Percentiles rank a stretch among this genome's conserved stretches.
These are phyloP conservation scores for Astrothelium macrocarpum DNA, from an alignment of 495 filamentous ascomycete genomes.

Conservation along the genomic window DNA sequence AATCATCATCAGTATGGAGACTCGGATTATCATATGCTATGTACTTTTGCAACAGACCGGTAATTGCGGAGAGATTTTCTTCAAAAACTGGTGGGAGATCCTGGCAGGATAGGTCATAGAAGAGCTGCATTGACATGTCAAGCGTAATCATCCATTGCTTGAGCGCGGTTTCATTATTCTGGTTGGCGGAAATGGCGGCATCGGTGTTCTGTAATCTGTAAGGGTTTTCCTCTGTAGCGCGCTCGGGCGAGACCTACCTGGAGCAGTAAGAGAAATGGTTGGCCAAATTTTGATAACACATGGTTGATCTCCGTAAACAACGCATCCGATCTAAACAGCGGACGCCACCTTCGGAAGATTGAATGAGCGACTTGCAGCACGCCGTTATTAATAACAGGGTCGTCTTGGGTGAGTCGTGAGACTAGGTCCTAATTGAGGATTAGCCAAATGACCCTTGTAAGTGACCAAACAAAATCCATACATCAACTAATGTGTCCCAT, in stretches of 20 bases:
- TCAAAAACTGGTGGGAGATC: constrained; percentile 91
- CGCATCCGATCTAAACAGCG: constrained; percentile 80
- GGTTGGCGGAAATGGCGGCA: constrained; percentile 61
- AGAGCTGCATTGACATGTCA: constrained; percentile 76
- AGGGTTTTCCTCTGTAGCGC: background rate
- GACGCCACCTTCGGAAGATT: constrained; percentile 94
- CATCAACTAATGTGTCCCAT: constrained; percentile 87
- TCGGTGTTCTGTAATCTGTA: constrained; percentile 60
- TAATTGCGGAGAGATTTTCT: constrained; percentile 67
- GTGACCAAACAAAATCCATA: constrained; percentile 28
- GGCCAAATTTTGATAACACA: constrained; percentile 72
- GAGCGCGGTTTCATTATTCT: constrained; percentile 60
- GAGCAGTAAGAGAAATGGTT: constrained; percentile 70
- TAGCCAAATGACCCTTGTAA: background rate
- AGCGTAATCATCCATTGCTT: constrained; percentile 69
- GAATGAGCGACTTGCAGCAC: constrained; percentile 95
- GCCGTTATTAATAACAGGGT: constrained; percentile 76
- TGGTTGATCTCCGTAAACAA: constrained; percentile 92
- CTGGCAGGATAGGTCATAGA: constrained; percentile 93
- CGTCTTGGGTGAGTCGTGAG: constrained; percentile 65
- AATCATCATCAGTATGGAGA: constrained; percentile 72
- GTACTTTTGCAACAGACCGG: constrained; percentile 79
- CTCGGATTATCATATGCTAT: constrained; percentile 77
- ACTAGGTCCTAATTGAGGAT: constrained; percentile 61
- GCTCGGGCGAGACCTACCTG: constrained; percentile 41